These are phyloP conservation scores for Trypanosoma rangeli DNA, from an alignment of 208 protist genomes.

Conservation along the genomic window DNA sequence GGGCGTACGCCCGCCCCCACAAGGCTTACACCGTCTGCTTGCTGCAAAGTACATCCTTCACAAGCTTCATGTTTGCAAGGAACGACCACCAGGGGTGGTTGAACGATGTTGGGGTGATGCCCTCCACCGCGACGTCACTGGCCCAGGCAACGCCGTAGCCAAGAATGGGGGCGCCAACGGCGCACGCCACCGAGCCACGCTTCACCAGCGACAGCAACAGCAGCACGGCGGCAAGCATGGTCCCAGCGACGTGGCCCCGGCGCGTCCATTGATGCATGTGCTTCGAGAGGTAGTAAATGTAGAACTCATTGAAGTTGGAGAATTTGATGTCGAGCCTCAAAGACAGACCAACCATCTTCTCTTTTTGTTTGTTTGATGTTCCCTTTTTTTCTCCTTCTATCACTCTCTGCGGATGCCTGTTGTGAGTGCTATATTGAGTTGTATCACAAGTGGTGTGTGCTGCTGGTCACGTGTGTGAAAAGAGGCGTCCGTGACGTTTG, in stretches of 20 bases:
- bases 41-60: conserved; percentile 43
- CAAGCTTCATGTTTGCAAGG: conserved; percentile 52
- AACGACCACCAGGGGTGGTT: conserved; percentile 58
- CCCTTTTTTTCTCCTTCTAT: not conserved
- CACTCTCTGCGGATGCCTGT: not conserved
- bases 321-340: conserved; percentile 43
- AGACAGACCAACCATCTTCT: conserved; percentile 53
- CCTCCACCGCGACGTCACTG: conserved; percentile 42
- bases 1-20: not conserved
- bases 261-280: conserved; percentile 52
- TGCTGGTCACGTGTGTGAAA: not conserved
- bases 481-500: too few species aligned
- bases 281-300: conserved; percentile 60
- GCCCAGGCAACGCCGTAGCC: conserved; percentile 45
- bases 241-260: conserved; percentile 50
- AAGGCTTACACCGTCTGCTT: conserved; percentile 38
- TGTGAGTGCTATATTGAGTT: not conserved
- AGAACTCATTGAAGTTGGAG: conserved; percentile 57
- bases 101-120: conserved; percentile 45
- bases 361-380: not conserved
- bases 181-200: conserved; percentile 4
- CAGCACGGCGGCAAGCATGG: conserved; percentile 16
- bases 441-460: not conserved
- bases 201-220: conserved; percentile 6
- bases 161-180: conserved; percentile 2